Evolutionary conservation across 148 eudicot genomes (phyloP), one percentile per base, ranked within the genome.

Genomic region (Arbutus unedo): DNA sequence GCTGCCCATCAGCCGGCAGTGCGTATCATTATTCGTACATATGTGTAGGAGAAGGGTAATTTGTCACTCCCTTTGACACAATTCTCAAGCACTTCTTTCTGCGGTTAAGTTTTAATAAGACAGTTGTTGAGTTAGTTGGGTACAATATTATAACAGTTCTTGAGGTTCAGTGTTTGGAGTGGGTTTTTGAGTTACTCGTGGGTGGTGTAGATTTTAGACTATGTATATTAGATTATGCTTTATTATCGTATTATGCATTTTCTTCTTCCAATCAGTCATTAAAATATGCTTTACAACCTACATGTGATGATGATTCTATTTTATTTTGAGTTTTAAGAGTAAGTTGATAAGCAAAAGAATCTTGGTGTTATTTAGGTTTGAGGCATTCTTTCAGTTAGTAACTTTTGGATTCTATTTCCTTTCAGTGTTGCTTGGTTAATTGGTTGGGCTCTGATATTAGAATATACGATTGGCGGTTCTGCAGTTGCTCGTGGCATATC

Each of bases 1-100:
- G 99, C 13, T 94, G 94, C 85, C 99, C 99, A 66, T 96, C 99
- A 4, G 98, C 99, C 74, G 99, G 99, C 76, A 96, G 99, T 89
- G 99, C 99, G 80, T 96, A 96, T 86, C 99, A 96, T 79, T 94
- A 94, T 84, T 85, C 98, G 5, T 94, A 94, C 84, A 91, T 94
- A 48, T 94, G 98, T 64, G 91, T 89, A 53, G 98, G 98, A 47
- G 98, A 94, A 90, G 94, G 98, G 98, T 94, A 85, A 88, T 78
- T 81, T 59, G 62, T 74, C 14, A 45, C n/a, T 15, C 16, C 59
- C 75, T 51, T 25, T 60, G 1, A 21, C 50, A 50, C 64, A 67
- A 50, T 74, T 41, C 38, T 31, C 23, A 21, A 77, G 62, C 25
- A 7, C 25, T 49, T 45, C 19, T 13, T 76, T 31, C 68, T 6